A percentile compares a stretch with the other conserved stretches of the same genome.
Conservation (phyloP, 148 eudicot genomes). For the Spergularia bocconei region DNA sequence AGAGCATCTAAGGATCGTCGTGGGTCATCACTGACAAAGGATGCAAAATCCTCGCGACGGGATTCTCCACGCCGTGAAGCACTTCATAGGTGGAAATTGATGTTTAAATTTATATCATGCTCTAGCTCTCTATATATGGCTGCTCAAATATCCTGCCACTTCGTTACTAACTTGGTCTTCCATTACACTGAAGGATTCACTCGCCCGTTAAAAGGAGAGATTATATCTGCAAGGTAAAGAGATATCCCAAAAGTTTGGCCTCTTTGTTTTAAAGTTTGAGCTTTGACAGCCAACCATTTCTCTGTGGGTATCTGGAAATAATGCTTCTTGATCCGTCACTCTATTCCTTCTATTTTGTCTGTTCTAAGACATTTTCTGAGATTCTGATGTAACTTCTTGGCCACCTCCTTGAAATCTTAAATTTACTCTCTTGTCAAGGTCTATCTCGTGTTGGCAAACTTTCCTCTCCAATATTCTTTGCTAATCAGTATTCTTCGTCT, state of each 20-base stretch:
- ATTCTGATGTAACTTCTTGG: neutral
- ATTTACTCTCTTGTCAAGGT: neutral
- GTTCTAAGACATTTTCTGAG: neutral
- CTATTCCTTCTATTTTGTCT: constrained; percentile 5
- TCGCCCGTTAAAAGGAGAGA: constrained; percentile 98
- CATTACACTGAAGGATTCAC: constrained; percentile 94
- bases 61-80: constrained; percentile 89
- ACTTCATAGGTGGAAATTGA: constrained; percentile 78
- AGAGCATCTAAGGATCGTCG: constrained; percentile 73
- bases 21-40: constrained; percentile 60
- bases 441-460: constrained; percentile 1
- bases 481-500: neutral
- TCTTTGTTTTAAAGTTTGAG: constrained; percentile 32
- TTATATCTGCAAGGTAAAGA: constrained; percentile 97
- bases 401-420: neutral
- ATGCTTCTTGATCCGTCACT: constrained; percentile 17
- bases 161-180: constrained; percentile 79
- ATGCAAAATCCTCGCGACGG: constrained; percentile 51
- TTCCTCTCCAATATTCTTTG: neutral
- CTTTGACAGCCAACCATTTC: constrained; percentile 20
- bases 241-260: constrained; percentile 43
- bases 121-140: constrained; percentile 57
- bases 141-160: constrained; percentile 51
- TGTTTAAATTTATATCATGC: constrained; percentile 56
- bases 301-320: constrained; percentile 23